Base-by-base conservation (phyloP, 305 asterid genomes). In the Lippia alba region DNA sequence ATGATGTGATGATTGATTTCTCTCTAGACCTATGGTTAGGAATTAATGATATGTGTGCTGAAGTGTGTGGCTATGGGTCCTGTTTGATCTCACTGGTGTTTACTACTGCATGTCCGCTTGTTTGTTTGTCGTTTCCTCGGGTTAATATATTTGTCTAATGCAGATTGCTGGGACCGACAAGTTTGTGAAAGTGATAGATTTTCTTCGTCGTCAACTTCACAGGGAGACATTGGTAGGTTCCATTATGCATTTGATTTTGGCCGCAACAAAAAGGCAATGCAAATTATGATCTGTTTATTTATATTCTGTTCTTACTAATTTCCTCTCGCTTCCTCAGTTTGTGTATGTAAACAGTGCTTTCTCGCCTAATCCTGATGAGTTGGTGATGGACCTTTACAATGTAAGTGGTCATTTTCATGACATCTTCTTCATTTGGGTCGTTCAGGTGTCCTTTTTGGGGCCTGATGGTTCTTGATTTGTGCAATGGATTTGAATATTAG, bases 161-260 rank as follows among this genome's bases (percentile, higher is more conserved):
- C 78, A 93, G 97, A 91, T 90, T 80, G 88, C 86, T 72, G 98
- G 96, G 60, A 76, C 85, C 17, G 98, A 93, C 78, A 91, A 89
- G 84, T 93, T 91, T 74, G 90, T 74, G 58, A 88, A 85, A 83
- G 97, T 94, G 16, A 86, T 94, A 76, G 97, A 91, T 67, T 94
- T 94, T 79, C 91, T 94, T 68, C 89, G 97, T 56, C 96, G 97
- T 69, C 97, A 91, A 79, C 96, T 94, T 84, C 97, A 90, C 75
- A 84, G 93, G 80, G 98, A 90, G 65, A 89, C 98, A 30, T 69
- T 92, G 91, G 98, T 87, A 77, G 16, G 76, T 46, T 56, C 51
- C 34, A 17, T 36, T 62, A 34, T 41, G 11, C 66, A 39, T 59
- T 69, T 67, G 20, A 49, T 41, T 51, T 14, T 55, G 44, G 41